phyloP scores from a whole-genome alignment of 176 grass and related monocot genomes.

The Carex pumila region DNA sequence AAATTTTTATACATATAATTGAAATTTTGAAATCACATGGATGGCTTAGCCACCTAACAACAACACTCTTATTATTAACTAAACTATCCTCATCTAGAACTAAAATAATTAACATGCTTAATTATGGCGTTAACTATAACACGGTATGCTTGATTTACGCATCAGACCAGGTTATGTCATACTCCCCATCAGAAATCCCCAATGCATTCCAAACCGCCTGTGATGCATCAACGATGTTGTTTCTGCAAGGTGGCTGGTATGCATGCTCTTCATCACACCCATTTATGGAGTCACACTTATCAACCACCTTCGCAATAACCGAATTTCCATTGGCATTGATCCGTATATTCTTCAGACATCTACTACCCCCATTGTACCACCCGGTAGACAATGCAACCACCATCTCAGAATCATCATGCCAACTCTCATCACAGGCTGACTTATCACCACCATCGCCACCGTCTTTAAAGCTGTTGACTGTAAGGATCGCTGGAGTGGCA shows the following conservation, averaged over 20 bases:
- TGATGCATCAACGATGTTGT: slow-evolving; percentile 50
- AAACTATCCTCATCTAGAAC: no score
- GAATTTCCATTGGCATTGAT: slow-evolving; percentile 36
- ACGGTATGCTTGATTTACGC: not conserved
- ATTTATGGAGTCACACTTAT: slow-evolving; percentile 42
- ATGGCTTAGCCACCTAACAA: no score
- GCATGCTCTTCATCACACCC: slow-evolving; percentile 45
- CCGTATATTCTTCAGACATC: slow-evolving; percentile 30
- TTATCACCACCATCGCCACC: slow-evolving; percentile 33
- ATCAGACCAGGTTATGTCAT: slow-evolving; percentile 36
- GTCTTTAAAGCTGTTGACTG: slow-evolving; percentile 33
- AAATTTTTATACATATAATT: no score
- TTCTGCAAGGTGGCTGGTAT: slow-evolving; percentile 44
- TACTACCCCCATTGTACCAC: slow-evolving; percentile 27
- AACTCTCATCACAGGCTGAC: slow-evolving; percentile 35
- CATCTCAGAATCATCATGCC: slow-evolving; percentile 21
- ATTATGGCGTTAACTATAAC: not conserved
- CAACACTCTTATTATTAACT: no score
- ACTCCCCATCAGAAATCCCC: slow-evolving; percentile 28
- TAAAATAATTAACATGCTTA: not conserved
- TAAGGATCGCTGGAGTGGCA: slow-evolving; percentile 23
- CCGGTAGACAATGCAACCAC: slow-evolving; percentile 57
- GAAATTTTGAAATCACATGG: no score
- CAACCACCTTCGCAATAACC: slow-evolving; percentile 52
- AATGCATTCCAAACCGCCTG: slow-evolving; percentile 39